phyloP scores from a whole-genome alignment of 257 asterid genomes.

The Solanum ossicruentum region DNA sequence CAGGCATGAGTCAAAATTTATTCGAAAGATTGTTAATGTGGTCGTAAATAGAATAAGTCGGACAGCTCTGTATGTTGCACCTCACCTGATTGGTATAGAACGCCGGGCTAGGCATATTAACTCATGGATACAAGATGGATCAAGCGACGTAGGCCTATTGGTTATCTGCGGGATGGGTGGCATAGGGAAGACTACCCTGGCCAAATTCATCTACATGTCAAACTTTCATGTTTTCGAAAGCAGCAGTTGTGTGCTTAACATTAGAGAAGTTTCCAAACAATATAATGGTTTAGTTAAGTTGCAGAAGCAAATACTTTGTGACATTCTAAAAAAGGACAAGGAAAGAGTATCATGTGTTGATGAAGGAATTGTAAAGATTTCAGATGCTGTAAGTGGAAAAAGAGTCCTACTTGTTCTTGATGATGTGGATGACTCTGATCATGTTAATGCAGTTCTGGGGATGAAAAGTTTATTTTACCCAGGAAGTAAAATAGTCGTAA shows the following conservation, averaged over 20 bases:
- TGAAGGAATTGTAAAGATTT: constrained; percentile 10
- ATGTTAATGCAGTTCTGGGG: constrained; percentile 4
- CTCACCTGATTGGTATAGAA: background rate
- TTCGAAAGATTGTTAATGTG: background rate
- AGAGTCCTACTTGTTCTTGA: constrained; percentile 13
- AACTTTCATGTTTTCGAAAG: background rate
- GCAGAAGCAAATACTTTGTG: constrained; percentile 5
- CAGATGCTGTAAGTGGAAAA: background rate
- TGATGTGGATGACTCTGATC: constrained; percentile 11
- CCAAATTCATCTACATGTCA: constrained; percentile 5
- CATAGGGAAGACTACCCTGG: constrained; percentile 12
- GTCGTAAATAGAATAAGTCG: background rate
- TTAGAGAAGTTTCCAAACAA: background rate
- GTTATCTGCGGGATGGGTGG: constrained; percentile 6
- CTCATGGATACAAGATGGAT: constrained; percentile 7
- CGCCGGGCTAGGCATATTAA: background rate
- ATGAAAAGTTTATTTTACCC: background rate
- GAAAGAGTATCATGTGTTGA: background rate
- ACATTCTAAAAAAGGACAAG: background rate
- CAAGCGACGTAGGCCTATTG: background rate
- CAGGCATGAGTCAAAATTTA: background rate
- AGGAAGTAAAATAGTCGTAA: constrained; percentile 2
- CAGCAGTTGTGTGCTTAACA: constrained; percentile 7
- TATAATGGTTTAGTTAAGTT: constrained; percentile 1
- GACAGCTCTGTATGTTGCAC: background rate